Evolutionary conservation across 73 alveolate genomes (phyloP).

Genomic region (Symbiodinium natans): DNA sequence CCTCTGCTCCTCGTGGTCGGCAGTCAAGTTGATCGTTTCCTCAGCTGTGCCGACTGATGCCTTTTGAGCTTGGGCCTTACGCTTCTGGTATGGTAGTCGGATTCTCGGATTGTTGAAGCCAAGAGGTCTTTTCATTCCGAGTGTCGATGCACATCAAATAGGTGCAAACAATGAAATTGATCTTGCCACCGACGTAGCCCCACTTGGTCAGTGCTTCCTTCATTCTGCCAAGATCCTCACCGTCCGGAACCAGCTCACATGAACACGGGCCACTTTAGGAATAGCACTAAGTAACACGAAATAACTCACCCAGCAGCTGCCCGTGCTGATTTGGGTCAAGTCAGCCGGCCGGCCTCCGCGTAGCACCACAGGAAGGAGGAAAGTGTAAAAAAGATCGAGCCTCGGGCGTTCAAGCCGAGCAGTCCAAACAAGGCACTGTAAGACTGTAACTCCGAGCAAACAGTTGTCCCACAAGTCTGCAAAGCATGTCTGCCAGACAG

Average conservation of each 20-base stretch:
- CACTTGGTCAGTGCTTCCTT: conserved; percentile 45
- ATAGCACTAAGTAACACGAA: too few relatives aligned
- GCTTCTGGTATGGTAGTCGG: too few relatives aligned
- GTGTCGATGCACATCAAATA: conserved; percentile 63
- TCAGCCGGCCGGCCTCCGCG: not conserved
- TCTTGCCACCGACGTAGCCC: conserved; percentile 80
- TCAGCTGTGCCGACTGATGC: not conserved
- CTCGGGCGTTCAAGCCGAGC: not conserved
- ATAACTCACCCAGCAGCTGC: too few relatives aligned
- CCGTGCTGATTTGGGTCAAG: too few relatives aligned
- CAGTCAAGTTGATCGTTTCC: conserved; percentile 69
- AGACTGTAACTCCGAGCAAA: too few relatives aligned
- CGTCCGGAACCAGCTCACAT: too few relatives aligned
- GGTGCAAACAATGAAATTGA: conserved; percentile 62
- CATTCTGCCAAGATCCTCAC: conserved; percentile 42
- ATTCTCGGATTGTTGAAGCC: too few relatives aligned
- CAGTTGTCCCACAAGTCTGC: too few relatives aligned
- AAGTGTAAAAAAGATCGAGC: conserved; percentile 46
- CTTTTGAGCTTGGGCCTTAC: too few relatives aligned
- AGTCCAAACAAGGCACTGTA: not conserved
- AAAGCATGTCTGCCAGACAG: too few relatives aligned
- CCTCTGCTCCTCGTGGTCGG: conserved; percentile 51
- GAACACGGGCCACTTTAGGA: too few relatives aligned
- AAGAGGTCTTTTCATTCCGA: not conserved
- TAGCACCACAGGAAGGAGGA: conserved; percentile 61